These are phyloP conservation scores for Backusella psychrophila DNA, from an alignment of 192 early-diverging fungal species.

Conservation along the genomic window DNA sequence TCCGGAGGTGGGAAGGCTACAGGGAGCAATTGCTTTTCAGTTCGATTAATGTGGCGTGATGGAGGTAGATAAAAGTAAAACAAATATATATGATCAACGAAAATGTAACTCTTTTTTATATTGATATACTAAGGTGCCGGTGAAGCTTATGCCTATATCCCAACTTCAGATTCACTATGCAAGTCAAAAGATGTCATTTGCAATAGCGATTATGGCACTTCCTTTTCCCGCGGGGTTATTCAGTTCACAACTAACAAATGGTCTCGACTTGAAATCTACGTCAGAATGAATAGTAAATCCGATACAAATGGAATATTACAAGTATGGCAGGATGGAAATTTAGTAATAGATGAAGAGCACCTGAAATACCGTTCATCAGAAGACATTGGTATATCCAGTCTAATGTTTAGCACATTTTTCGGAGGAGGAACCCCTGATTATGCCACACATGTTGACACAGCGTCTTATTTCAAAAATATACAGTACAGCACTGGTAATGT, in stretches of 20 bases:
- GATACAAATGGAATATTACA: slow-evolving; percentile 38
- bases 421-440: slow-evolving; percentile 41
- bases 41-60: slow-evolving; percentile 48
- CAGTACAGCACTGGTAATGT: slow-evolving; percentile 38
- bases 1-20: slow-evolving; percentile 42
- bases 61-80: neutral
- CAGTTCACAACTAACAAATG: slow-evolving; percentile 38
- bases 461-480: slow-evolving; percentile 46
- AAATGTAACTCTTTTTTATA: neutral
- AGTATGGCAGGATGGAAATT: slow-evolving; percentile 42
- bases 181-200: slow-evolving; percentile 30
- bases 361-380: slow-evolving; percentile 40
- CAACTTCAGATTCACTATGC: slow-evolving; percentile 37
- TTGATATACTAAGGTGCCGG: neutral
- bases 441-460: slow-evolving; percentile 35
- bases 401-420: slow-evolving; percentile 55
- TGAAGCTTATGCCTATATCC: slow-evolving; percentile 49
- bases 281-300: slow-evolving; percentile 19
- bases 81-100: neutral
- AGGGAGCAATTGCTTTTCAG: slow-evolving; percentile 40
- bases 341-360: slow-evolving; percentile 33
- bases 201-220: slow-evolving; percentile 48
- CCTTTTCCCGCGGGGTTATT: slow-evolving; percentile 47
- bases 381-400: slow-evolving; percentile 39
- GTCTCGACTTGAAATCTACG: slow-evolving; percentile 43